Conservation (phyloP, 306 rosid species). For the Dryas drummondii region DNA sequence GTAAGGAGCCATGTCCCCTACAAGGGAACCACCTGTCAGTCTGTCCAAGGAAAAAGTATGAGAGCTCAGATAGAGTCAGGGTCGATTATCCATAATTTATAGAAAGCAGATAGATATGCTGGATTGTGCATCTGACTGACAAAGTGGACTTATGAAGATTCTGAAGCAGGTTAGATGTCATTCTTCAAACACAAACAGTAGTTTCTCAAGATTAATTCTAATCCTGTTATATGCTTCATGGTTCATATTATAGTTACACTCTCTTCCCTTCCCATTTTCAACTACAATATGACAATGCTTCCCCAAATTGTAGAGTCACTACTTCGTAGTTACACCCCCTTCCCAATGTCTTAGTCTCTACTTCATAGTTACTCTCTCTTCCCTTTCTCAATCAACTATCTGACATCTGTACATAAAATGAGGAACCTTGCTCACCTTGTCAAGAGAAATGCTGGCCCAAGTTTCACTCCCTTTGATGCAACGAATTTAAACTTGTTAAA, state of each 20-base stretch:
- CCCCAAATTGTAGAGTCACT: too few species aligned
- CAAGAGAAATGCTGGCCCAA: slow-evolving; percentile 83
- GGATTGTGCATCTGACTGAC: slow-evolving; percentile 4
- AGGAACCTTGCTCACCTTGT: slow-evolving; percentile 50
- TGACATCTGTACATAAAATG: not conserved
- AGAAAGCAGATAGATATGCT: not conserved
- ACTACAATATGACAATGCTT: too few species aligned
- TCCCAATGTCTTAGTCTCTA: not conserved
- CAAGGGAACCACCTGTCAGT: slow-evolving; percentile 80
- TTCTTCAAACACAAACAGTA: slow-evolving; percentile 5
- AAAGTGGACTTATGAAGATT: slow-evolving; percentile 7
- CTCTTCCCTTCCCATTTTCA: not conserved
- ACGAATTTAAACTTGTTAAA: slow-evolving; percentile 82
- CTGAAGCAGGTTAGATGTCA: slow-evolving; percentile 1
- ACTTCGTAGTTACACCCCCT: not conserved
- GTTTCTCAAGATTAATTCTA: not conserved
- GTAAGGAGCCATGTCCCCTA: slow-evolving; percentile 97
- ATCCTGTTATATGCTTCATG: not conserved
- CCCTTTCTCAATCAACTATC: slow-evolving; percentile 15
- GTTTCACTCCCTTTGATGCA: slow-evolving; percentile 77
- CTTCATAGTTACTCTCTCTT: slow-evolving; percentile 7
- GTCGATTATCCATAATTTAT: not conserved
- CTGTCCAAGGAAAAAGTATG: slow-evolving; percentile 41
- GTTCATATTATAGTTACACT: slow-evolving; percentile 4
- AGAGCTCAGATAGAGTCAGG: slow-evolving; percentile 3